phyloP scores from a whole-genome alignment of 139 green algal genomes.

The Micractinium sp. region DNA sequence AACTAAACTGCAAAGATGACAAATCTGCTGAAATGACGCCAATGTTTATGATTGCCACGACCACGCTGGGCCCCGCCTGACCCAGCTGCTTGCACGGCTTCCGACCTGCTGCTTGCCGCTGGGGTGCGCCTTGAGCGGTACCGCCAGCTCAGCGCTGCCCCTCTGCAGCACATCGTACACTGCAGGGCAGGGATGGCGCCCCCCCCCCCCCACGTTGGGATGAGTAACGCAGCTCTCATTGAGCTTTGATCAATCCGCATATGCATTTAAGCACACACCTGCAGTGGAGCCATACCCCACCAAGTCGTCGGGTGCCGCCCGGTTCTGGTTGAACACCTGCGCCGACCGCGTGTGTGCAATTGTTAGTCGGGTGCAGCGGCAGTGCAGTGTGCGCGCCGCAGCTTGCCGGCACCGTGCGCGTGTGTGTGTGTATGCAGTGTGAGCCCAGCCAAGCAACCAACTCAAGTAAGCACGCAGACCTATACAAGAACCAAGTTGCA shows the following conservation, averaged over 20 bases:
- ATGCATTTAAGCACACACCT: not conserved
- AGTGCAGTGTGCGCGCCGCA: not conserved
- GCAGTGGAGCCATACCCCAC: not conserved
- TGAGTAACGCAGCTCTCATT: no score
- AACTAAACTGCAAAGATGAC: no score
- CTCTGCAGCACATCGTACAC: not conserved
- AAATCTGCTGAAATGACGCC: no score
- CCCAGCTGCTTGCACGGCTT: no score
- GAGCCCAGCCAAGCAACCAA: no score
- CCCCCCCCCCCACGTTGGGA: no score
- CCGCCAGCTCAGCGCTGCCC: not conserved
- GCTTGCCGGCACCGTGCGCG: no score
- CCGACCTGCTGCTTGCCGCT: not conserved
- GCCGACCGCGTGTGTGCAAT: not conserved
- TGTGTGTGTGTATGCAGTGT: no score
- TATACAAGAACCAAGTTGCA: not conserved
- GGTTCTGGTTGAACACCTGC: constrained; percentile 31
- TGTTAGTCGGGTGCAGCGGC: not conserved
- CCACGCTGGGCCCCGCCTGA: no score
- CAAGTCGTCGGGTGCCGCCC: constrained; percentile 7
- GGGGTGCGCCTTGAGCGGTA: constrained; percentile 14
- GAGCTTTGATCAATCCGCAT: not conserved
- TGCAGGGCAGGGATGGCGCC: not conserved
- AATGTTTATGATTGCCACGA: no score
- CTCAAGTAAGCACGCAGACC: not conserved